These are phyloP conservation scores for Chalaropsis thielavioides DNA, from an alignment of 2,329 filamentous ascomycete species.

Conservation along the genomic window DNA sequence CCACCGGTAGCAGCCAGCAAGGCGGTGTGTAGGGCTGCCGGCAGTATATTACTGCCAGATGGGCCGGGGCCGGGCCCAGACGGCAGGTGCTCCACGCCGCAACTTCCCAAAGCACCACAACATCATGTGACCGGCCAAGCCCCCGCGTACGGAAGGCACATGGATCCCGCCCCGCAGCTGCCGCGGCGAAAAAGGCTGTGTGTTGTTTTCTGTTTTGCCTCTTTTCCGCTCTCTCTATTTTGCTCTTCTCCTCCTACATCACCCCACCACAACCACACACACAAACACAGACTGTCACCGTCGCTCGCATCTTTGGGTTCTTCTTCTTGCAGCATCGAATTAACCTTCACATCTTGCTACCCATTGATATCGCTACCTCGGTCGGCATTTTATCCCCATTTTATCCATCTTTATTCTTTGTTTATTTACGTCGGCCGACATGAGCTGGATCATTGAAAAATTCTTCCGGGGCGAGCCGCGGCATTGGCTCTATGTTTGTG, in stretches of 20 bases:
- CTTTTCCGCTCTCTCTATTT: neutral
- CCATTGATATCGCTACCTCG: neutral
- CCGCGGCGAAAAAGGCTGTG: neutral
- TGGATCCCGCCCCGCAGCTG: neutral
- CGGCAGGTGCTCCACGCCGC: neutral
- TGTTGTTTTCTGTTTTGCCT: neutral
- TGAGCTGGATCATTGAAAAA: slow-evolving; percentile 14
- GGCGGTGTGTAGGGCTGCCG: neutral
- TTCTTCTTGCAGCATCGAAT: neutral
- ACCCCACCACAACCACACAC: neutral
- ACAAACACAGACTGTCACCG: neutral
- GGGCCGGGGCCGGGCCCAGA: neutral
- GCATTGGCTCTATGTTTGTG: slow-evolving; percentile 11
- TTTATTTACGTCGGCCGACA: slow-evolving; percentile 2
- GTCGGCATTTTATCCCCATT: neutral
- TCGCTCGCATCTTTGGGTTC: neutral
- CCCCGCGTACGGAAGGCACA: neutral
- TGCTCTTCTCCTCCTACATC: neutral
- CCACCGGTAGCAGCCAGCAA: neutral
- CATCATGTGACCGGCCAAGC: neutral
- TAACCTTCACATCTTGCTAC: slow-evolving; percentile 1
- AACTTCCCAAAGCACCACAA: neutral
- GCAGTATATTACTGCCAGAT: neutral
- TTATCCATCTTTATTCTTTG: neutral
- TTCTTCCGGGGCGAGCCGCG: slow-evolving; percentile 6